Evolutionary conservation across 805 yeast species (phyloP), one percentile per base, ranked within the genome.

Genomic region (Metschnikowia borealis): DNA sequence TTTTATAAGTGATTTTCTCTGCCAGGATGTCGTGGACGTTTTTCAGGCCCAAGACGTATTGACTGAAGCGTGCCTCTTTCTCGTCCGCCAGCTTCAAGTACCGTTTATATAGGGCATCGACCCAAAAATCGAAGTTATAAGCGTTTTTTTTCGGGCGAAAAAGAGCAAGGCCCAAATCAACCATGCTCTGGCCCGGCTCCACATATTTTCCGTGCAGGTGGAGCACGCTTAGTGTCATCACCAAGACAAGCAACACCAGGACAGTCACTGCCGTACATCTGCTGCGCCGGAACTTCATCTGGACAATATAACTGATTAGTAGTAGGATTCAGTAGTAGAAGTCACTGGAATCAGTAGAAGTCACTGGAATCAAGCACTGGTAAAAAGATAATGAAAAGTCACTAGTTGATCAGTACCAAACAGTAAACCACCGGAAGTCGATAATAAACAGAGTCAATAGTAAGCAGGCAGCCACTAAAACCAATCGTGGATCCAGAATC

Each of bases 111-210:
- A 54, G 37, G 13, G 40, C 41, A 21, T 54, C 48, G 10, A 47
- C 51, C 57, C 57, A 54, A 6, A 13, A 7, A 39, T 55, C 47
- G 36, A 55, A 51, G 31, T 49, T 43, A 38, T 51, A 51, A 32
- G 46, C 14, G 11, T 44, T 46, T 6, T 29, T 13, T 14, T 23
- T 34, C 17, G 45, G 36, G 5, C 31, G 18, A n/a, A 42, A 42
- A 37, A 42, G 29, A 10, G 20, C 20, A 11, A 37, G 37, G 15
- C 31, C 37, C 29, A 33, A 42, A 5, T n/a, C 31, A 18, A 31
- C 32, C 21, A 42, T 23, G 21, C 21, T 37, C 13, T 18, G 31
- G 15, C 31, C 38, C 21, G 38, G 14, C 4, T 5, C 38, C 38
- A 17, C 3, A 3, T 17, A 26, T 15, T 6, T 20, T 2, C 18